These are phyloP conservation scores for Xylaria sp. DNA, from an alignment of 2,329 filamentous ascomycete species.

Conservation along the genomic window DNA sequence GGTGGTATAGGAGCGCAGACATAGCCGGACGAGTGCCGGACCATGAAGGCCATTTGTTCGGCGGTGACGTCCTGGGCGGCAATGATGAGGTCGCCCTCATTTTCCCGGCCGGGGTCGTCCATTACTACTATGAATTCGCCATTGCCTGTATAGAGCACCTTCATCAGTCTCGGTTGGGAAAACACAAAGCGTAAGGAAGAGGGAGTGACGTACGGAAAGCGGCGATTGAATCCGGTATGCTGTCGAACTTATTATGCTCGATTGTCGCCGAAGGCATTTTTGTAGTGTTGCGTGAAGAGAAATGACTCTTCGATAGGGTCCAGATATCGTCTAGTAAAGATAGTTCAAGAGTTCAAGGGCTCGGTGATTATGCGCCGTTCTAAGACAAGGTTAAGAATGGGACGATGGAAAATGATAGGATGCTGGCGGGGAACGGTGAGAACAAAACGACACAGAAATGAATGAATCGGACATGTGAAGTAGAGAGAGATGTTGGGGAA, in stretches of 20 bases:
- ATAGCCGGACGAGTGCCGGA: constrained; percentile 89
- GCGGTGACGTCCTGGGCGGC: constrained; percentile 85
- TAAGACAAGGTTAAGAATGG: neutral
- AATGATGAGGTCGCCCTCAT: constrained; percentile 98
- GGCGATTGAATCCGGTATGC: constrained; percentile 71
- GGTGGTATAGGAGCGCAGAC: constrained; percentile 88
- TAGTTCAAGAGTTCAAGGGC: neutral
- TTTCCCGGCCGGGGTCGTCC: constrained; percentile 91
- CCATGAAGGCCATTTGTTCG: constrained; percentile 94
- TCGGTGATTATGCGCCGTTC: neutral
- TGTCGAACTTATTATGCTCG: constrained; percentile 67
- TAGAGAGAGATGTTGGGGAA: neutral
- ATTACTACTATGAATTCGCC: constrained; percentile 97
- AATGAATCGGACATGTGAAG: neutral
- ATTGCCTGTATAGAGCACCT: constrained; percentile 61
- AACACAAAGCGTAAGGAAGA: constrained; percentile 14
- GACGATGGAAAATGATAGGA: neutral
- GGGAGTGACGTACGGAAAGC: constrained; percentile 66
- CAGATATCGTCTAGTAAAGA: neutral
- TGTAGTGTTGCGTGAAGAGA: neutral
- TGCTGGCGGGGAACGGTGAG: neutral
- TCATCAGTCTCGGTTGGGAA: constrained; percentile 19
- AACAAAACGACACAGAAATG: neutral
- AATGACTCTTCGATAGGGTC: neutral
- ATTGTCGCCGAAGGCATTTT: constrained; percentile 64